Conservation (phyloP, 2,329 filamentous ascomycete genomes). For the Colletotrichum acutatum region DNA sequence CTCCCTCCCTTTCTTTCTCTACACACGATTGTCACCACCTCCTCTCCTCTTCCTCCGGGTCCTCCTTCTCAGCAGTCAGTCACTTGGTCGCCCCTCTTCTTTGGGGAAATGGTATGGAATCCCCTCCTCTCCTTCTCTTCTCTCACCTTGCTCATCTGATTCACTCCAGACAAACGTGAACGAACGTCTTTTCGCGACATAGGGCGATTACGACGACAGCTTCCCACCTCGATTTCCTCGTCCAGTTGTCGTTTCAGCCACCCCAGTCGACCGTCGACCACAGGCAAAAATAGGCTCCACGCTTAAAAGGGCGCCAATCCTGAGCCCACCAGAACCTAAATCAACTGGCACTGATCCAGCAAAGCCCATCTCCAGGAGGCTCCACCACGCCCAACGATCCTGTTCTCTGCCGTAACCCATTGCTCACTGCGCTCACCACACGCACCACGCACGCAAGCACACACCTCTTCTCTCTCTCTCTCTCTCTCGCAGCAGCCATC, state of each 20-base stretch:
- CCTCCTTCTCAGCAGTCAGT: not conserved
- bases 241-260: conserved; percentile 33
- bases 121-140: not conserved
- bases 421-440: not conserved
- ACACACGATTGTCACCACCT: not conserved
- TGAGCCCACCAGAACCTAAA: conserved; percentile 37
- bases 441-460: conserved; percentile 4
- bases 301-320: conserved; percentile 36
- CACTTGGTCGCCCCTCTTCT: not conserved
- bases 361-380: conserved; percentile 34
- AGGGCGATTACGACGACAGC: not conserved
- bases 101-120: not conserved
- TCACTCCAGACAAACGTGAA: not conserved
- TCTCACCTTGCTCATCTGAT: conserved; percentile 1
- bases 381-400: conserved; percentile 35
- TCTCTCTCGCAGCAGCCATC: conserved; percentile 26
- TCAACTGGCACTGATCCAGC: conserved; percentile 35
- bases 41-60: not conserved
- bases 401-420: conserved; percentile 28
- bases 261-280: conserved; percentile 34
- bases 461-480: conserved; percentile 18
- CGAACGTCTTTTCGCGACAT: not conserved
- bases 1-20: conserved; percentile 4
- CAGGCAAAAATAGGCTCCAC: conserved; percentile 37
- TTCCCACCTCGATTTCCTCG: not conserved